Evolutionary conservation across 2,329 filamentous ascomycete species (phyloP).

Genomic region (Ampelomyces quisqualis): DNA sequence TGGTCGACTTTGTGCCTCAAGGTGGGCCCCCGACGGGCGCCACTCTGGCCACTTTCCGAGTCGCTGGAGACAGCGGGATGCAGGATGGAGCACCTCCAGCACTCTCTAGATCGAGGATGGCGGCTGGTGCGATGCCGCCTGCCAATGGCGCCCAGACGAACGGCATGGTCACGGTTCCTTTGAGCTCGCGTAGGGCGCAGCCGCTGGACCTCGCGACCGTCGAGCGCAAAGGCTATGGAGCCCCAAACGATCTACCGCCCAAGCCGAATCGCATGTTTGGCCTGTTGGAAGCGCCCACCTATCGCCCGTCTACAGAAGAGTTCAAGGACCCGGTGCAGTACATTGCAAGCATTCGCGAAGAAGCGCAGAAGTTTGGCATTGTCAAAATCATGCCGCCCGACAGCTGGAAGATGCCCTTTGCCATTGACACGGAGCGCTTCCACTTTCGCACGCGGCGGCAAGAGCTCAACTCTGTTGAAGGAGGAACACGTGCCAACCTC

Average conservation of each 20-base stretch:
- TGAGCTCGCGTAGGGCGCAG: slow-evolving; percentile 64
- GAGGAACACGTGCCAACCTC: slow-evolving; percentile 91
- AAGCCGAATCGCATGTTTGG: slow-evolving; percentile 80
- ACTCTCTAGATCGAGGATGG: slow-evolving; percentile 34
- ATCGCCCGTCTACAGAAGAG: slow-evolving; percentile 85
- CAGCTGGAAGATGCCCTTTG: slow-evolving; percentile 90
- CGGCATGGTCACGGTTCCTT: slow-evolving; percentile 52
- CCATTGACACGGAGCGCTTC: slow-evolving; percentile 96
- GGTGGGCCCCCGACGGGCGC: slow-evolving; percentile 36
- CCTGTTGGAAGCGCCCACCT: slow-evolving; percentile 86
- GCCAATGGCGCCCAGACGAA: slow-evolving; percentile 41
- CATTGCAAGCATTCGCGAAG: slow-evolving; percentile 84
- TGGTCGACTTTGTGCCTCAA: slow-evolving; percentile 42
- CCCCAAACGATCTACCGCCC: slow-evolving; percentile 70
- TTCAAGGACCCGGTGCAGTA: slow-evolving; percentile 94
- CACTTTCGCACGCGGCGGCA: slow-evolving; percentile 96
- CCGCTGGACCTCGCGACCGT: slow-evolving; percentile 85
- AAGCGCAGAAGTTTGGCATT: slow-evolving; percentile 84
- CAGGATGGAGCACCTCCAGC: slow-evolving; percentile 24
- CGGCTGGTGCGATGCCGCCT: slow-evolving; percentile 23
- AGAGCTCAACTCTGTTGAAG: slow-evolving; percentile 96
- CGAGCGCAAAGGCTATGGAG: slow-evolving; percentile 83
- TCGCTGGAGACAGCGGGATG: slow-evolving; percentile 34
- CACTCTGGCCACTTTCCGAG: slow-evolving; percentile 43
- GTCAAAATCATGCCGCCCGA: slow-evolving; percentile 95